Evolutionary conservation across 306 rosid genomes (phyloP), one percentile per base, ranked within the genome.

Genomic region (Quercus cerris): DNA sequence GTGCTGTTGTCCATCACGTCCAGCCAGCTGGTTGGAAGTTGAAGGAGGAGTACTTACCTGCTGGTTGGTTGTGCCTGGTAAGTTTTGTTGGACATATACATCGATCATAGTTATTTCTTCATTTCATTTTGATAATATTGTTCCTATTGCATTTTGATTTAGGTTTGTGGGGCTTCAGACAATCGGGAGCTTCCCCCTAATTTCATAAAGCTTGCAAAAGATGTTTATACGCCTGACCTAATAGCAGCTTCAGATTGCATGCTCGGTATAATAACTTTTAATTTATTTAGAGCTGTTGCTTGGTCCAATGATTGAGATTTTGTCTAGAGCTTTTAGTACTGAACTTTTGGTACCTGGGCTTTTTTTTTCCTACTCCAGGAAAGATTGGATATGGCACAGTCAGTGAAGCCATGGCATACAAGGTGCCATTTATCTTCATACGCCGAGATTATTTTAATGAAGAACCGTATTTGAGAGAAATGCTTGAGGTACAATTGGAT

Each of bases 61-160:
- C 95, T 83, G 94, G 94, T 69, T 95, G 99, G 99, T 83, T 91
- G 85, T 88, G 99, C 85, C 84, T 95, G 98, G 99, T 95, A 91
- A 56, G 23, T 68, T 67, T 46, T 64, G 5, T 55, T 70, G 46
- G 61, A 73, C 69, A 35, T 44, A 1, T 71, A 83, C 57, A 56
- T 70, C 11, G 2, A 15, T 73, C 6, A 22, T 75, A 74, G 30
- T 66, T 44, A 22, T 59, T 27, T 25, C 66, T 10, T 30, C 49
- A 5, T 78, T 71, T 72, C 70, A 54, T 77, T 22, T 28, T 73
- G 75, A 31, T 55, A 33, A 30, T 56, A 31, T 61, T 82, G 57
- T 72, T 55, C 76, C 54, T 46, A 11, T 46, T 46, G 52, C 14
- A 3, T 46, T 69, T 51, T 85, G 74, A 19, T 77, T 78, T 84